Evolutionary conservation across 306 rosid species (phyloP), one percentile per base, ranked within the genome.

Genomic region (Cucurbita argyrosperma): DNA sequence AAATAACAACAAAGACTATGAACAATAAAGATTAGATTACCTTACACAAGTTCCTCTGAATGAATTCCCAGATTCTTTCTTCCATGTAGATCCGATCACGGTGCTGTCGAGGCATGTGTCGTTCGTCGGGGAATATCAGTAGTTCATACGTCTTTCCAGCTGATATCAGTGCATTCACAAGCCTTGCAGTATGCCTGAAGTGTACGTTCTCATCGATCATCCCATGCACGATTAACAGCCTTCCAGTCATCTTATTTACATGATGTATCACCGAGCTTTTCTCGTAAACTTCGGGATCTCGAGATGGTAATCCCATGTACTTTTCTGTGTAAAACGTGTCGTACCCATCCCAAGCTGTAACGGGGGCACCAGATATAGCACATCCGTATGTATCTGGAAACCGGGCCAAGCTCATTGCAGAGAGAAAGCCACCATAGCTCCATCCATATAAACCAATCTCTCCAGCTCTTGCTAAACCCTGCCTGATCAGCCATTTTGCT

Each of bases 201-300:
- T 95, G 99, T 30, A 95, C 99, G 60, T 95, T 95, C 78, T 91
- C 99, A 62, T 95, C 97, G 38, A 95, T 95, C 99, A 95, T 91
- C 56, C 97, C 99, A 76, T 95, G 99, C 78, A 95, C 92, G 26
- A 94, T 82, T 71, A 91, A 76, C 85, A 94, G 81, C 68, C 74
- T 74, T 65, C 99, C 99, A 62, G 77, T 81, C 90, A 94, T 76
- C 76, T 87, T 84, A 71, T 76, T 79, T 71, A 94, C 94, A 26
- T 91, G 97, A 77, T 82, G 81, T 95, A 91, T 85, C 26, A 94
- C 90, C 1, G 88, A 89, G 66, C 89, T 80, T 4, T n/a, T 63
- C 80, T 87, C 89, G 23, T 94, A 91, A 23, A 45, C 81, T 45
- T 78, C 73, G 51, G 51, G 68, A 53, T 88, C 85, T 70, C 84